Evolutionary conservation across 768 basidiomycete genomes (phyloP).

Genomic region (Punctularia strigosozonata): DNA sequence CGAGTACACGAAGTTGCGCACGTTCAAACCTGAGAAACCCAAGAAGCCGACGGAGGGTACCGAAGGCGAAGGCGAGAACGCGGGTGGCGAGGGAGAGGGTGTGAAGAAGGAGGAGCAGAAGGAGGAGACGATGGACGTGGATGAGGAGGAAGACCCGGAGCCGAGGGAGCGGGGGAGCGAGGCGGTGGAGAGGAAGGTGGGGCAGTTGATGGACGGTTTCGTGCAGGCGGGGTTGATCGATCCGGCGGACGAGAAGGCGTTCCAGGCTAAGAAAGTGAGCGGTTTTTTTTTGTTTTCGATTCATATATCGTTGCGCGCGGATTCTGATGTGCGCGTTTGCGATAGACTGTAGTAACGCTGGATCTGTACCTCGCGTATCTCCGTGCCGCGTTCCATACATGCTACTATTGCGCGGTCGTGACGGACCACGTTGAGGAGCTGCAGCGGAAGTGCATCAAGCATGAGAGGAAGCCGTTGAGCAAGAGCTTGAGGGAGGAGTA

Average conservation of each 20-base stretch:
- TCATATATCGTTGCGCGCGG: constrained; percentile 5
- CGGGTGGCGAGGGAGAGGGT: constrained; percentile 19
- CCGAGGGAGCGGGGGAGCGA: constrained; percentile 58
- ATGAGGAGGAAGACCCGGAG: constrained; percentile 39
- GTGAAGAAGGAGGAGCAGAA: constrained; percentile 17
- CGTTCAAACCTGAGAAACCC: constrained; percentile 17
- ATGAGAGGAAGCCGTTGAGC: constrained; percentile 68
- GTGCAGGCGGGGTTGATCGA: constrained; percentile 51
- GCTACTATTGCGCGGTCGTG: constrained; percentile 95
- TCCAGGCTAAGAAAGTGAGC: constrained; percentile 62
- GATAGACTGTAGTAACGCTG: constrained; percentile 66
- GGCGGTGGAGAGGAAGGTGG: constrained; percentile 73
- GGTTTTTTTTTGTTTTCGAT: constrained; percentile 6
- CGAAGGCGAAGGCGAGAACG: constrained; percentile 11
- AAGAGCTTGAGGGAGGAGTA: constrained; percentile 47
- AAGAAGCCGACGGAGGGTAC: constrained; percentile 9
- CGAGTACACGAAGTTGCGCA: constrained; percentile 45
- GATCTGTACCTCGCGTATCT: constrained; percentile 92
- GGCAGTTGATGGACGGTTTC: constrained; percentile 62
- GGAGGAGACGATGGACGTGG: constrained; percentile 20
- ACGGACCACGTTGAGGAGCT: constrained; percentile 93
- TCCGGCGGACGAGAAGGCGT: constrained; percentile 49
- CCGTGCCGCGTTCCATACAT: constrained; percentile 84
- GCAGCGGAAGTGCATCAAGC: constrained; percentile 88
- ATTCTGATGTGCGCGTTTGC: constrained; percentile 13